A percentile compares a stretch with the other conserved stretches of the same genome.
These are phyloP conservation scores for Phialophora tarda DNA, from an alignment of 2,329 filamentous ascomycete species.

Conservation along the genomic window DNA sequence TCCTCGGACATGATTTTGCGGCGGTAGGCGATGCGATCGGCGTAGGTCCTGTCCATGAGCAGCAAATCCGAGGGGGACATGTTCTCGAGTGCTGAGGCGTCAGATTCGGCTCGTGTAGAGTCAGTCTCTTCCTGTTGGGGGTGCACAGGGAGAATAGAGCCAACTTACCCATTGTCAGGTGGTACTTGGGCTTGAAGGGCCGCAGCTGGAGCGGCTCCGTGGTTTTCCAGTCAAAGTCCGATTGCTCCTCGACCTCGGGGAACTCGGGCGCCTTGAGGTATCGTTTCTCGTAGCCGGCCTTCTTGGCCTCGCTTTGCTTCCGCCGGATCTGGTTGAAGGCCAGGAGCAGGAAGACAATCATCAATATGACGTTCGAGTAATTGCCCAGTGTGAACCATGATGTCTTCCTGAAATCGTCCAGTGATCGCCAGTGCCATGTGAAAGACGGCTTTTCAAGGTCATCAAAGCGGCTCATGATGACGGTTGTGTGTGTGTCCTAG, in stretches of 20 bases:
- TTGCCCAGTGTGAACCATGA: constrained; percentile 35
- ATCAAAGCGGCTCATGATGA: constrained; percentile 26
- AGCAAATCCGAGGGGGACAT: constrained; percentile 61
- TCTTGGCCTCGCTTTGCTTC: constrained; percentile 30
- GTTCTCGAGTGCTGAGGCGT: constrained; percentile 57
- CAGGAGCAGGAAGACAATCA: constrained; percentile 28
- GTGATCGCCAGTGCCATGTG: constrained; percentile 35
- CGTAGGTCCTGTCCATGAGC: constrained; percentile 65
- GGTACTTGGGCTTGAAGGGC: constrained; percentile 66
- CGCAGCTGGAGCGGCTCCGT: constrained; percentile 60
- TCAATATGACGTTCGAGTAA: constrained; percentile 35
- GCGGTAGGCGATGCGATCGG: constrained; percentile 58
- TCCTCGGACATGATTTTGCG: constrained; percentile 54
- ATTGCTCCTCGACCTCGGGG: constrained; percentile 49
- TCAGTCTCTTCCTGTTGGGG: constrained; percentile 28
- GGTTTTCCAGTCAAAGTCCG: constrained; percentile 57
- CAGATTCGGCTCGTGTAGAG: constrained; percentile 31
- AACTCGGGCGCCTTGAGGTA: constrained; percentile 39
- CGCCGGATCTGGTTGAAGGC: constrained; percentile 30
- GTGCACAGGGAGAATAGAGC: background rate
- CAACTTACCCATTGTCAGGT: constrained; percentile 66
- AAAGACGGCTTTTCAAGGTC: constrained; percentile 42
- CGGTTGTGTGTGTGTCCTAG: background rate
- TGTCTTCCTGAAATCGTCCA: constrained; percentile 33
- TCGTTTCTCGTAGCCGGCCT: constrained; percentile 31